phyloP scores from a whole-genome alignment of 169 alveolate genomes.

The Cyclospora cayetanensis region DNA sequence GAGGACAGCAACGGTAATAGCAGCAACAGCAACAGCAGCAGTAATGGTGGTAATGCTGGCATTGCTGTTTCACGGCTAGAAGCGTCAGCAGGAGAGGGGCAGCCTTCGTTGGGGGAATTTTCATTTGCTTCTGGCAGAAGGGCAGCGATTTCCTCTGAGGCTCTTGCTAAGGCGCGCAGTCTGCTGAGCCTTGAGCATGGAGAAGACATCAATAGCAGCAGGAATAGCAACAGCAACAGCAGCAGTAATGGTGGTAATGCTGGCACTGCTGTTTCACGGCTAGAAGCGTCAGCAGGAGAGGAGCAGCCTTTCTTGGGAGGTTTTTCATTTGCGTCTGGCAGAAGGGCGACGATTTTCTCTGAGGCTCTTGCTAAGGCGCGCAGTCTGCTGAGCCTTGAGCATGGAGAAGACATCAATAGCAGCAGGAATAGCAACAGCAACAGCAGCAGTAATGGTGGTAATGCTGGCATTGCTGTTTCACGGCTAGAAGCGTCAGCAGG shows the following conservation, averaged over 20 bases:
- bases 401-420: not conserved
- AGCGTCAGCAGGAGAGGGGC: not conserved
- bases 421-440: not conserved
- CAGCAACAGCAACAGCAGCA: conserved; percentile 22
- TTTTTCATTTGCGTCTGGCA: not conserved
- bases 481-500: not conserved
- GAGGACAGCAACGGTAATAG: not conserved
- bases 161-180: not conserved
- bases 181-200: not conserved
- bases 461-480: not conserved
- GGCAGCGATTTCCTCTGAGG: not conserved
- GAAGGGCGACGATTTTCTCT: not conserved
- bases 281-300: too few species aligned
- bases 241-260: not conserved
- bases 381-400: not conserved
- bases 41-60: not conserved
- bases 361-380: not conserved
- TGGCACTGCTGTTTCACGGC: too few species aligned
- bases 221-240: not conserved
- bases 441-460: not conserved
- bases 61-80: not conserved
- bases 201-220: not conserved
- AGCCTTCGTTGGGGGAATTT: not conserved
- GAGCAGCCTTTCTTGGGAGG: too few species aligned
- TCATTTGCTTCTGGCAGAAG: not conserved